These are phyloP conservation scores for Trypanosoma scelopori DNA, from an alignment of 208 protist species.

Conservation along the genomic window DNA sequence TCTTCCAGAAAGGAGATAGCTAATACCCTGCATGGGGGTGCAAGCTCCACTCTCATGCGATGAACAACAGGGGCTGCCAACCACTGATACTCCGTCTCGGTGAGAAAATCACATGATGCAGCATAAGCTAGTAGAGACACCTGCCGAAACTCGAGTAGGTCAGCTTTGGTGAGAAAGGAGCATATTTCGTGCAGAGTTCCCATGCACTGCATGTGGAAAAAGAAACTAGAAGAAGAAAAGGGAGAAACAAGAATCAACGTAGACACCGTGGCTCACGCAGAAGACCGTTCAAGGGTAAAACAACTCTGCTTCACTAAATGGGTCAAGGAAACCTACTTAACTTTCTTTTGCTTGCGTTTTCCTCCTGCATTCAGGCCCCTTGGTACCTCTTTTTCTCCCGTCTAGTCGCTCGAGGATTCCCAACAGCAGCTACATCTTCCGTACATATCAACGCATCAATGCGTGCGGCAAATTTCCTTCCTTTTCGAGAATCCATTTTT, in stretches of 20 bases:
- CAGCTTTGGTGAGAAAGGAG: constrained; percentile 45
- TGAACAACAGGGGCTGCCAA: constrained; percentile 36
- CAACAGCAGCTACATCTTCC: no score
- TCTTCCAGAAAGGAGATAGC: constrained; percentile 39
- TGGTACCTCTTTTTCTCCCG: neutral
- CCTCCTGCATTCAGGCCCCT: constrained; percentile 1
- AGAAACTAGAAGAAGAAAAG: constrained; percentile 26
- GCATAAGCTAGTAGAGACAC: constrained; percentile 40
- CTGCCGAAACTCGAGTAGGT: constrained; percentile 43
- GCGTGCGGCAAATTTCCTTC: neutral
- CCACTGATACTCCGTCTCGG: constrained; percentile 39
- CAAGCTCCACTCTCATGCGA: constrained; percentile 48
- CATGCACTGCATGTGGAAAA: constrained; percentile 43
- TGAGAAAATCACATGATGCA: constrained; percentile 32
- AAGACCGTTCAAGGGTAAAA: neutral
- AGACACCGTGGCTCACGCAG: neutral
- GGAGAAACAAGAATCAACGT: neutral
- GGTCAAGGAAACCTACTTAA: neutral
- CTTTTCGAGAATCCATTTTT: constrained; percentile 14
- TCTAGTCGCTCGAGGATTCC: neutral
- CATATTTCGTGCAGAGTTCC: constrained; percentile 52
- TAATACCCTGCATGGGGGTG: constrained; percentile 51
- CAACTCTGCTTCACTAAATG: neutral
- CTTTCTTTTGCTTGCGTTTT: constrained; percentile 19
- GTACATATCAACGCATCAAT: constrained; percentile 18